phyloP scores from a whole-genome alignment of 2,329 filamentous ascomycete species.

The Diaporthe sp. region DNA sequence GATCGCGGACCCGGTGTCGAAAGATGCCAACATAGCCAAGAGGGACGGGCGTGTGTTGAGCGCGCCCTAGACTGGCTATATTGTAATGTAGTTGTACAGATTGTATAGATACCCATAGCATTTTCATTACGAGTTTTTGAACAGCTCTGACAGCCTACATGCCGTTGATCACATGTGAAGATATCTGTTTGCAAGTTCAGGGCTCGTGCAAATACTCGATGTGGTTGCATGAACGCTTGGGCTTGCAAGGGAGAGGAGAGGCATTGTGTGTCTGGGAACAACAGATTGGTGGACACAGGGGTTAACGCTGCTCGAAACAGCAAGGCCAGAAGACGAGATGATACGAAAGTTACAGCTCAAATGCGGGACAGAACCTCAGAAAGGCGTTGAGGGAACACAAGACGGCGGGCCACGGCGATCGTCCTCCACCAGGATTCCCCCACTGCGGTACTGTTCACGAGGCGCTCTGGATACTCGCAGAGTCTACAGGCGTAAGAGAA shows the following conservation, averaged over 20 bases:
- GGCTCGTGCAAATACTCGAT: neutral
- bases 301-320: neutral
- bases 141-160: too few relatives aligned
- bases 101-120: conserved; percentile 26
- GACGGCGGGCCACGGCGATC: neutral
- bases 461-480: too few relatives aligned
- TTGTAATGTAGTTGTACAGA: conserved; percentile 17
- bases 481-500: too few relatives aligned
- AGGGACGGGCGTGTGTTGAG: neutral
- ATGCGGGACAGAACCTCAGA: neutral
- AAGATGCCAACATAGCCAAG: conserved; percentile 41
- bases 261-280: neutral
- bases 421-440: too few relatives aligned
- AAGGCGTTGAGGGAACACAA: neutral
- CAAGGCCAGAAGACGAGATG: neutral
- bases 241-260: neutral
- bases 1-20: conserved; percentile 63
- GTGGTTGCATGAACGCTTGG: too few relatives aligned
- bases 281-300: neutral
- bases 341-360: neutral
- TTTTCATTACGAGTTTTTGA: conserved; percentile 6
- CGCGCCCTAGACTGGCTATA: neutral
- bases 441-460: too few relatives aligned
- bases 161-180: neutral
- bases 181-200: too few relatives aligned